Evolutionary conservation across 2,329 filamentous ascomycete species (phyloP).

Genomic region (Clonostachys solani): DNA sequence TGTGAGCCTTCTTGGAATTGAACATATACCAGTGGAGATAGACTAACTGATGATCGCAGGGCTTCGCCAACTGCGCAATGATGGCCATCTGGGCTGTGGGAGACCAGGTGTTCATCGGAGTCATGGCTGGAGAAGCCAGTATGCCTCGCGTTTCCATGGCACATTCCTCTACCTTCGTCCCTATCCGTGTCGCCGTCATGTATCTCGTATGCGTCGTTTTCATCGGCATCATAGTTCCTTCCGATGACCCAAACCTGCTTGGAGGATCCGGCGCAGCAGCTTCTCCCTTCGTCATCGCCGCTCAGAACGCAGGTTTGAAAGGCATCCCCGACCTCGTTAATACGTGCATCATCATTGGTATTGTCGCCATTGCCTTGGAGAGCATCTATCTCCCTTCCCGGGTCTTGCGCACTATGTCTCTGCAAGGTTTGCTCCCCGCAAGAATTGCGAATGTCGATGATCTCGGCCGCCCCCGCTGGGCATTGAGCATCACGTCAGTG

Average conservation of each 20-base stretch:
- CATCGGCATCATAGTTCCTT: neutral
- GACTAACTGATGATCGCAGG: neutral
- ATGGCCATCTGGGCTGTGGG: neutral
- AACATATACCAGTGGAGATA: too few relatives aligned
- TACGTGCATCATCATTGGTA: slow-evolving; percentile 21
- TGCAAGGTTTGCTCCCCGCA: neutral
- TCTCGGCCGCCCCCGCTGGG: neutral
- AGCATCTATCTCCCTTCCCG: neutral
- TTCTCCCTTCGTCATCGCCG: slow-evolving; percentile 19
- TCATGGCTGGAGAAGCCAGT: slow-evolving; percentile 33
- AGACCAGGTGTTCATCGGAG: neutral
- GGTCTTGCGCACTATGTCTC: neutral
- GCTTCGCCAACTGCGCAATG: neutral
- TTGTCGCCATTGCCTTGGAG: neutral
- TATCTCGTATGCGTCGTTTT: slow-evolving; percentile 49
- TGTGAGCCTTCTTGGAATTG: too few relatives aligned
- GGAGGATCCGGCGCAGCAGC: neutral
- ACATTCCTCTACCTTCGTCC: slow-evolving; percentile 50
- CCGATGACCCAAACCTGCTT: neutral
- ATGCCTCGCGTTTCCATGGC: slow-evolving; percentile 45
- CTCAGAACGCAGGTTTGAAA: slow-evolving; percentile 27
- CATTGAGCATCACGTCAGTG: neutral
- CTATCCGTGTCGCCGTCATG: slow-evolving; percentile 53
- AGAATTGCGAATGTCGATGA: neutral
- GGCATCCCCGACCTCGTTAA: slow-evolving; percentile 32